Conservation (phyloP, 768 basidiomycete species). For the Tulasnella sp. region DNA sequence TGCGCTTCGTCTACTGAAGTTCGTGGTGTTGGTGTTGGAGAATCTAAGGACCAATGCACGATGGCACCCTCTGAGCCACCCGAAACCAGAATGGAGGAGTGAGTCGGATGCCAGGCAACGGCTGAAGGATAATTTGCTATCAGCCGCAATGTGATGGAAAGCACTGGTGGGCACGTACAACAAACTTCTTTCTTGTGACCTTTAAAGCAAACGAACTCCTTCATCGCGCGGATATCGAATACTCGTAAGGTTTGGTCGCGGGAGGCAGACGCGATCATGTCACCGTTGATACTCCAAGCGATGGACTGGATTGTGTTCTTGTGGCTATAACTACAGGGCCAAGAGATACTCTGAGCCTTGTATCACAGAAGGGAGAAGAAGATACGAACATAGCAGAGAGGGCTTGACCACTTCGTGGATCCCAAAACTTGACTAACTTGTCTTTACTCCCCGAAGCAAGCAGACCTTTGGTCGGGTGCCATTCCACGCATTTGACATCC, state of each 20-base stretch:
- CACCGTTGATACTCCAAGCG: constrained; percentile 90
- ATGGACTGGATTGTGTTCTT: constrained; percentile 95
- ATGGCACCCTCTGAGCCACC: constrained; percentile 93
- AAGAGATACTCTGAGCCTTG: not conserved
- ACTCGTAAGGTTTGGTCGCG: constrained; percentile 92
- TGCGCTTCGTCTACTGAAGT: constrained; percentile 91
- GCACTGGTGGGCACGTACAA: constrained; percentile 15
- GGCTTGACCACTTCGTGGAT: constrained; percentile 84
- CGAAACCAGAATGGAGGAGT: constrained; percentile 75
- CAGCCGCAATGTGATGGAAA: not conserved
- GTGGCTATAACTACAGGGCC: constrained; percentile 68
- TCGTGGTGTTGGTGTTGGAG: constrained; percentile 50
- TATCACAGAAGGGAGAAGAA: not conserved
- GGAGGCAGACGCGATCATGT: constrained; percentile 88
- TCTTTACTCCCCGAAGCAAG: constrained; percentile 95
- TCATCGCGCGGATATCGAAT: constrained; percentile 97
- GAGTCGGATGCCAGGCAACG: constrained; percentile 91
- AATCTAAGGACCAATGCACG: constrained; percentile 84
- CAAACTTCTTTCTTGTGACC: constrained; percentile 85
- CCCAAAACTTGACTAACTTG: constrained; percentile 99
- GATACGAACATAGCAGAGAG: constrained; percentile 76
- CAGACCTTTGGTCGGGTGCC: constrained; percentile 96
- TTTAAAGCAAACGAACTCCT: constrained; percentile 82
- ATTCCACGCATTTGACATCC: constrained; percentile 98
- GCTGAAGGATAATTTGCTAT: constrained; percentile 42